Evolutionary conservation across 2,329 filamentous ascomycete species (phyloP).

Genomic region (Hypoxylon sp.): DNA sequence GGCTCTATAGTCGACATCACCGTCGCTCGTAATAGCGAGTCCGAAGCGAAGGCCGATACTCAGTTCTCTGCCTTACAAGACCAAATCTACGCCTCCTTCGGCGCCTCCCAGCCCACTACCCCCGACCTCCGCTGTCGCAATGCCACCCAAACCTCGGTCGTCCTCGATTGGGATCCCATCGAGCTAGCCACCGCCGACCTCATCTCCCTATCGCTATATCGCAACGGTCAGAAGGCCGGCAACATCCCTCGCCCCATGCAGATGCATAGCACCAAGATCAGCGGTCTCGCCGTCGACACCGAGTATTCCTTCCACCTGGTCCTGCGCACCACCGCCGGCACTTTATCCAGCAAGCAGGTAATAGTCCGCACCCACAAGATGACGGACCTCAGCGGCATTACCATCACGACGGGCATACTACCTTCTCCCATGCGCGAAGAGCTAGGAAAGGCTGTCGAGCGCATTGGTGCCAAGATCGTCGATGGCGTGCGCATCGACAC

Average conservation of each 20-base stretch:
- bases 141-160: slow-evolving; percentile 97
- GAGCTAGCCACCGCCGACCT: slow-evolving; percentile 91
- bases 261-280: slow-evolving; percentile 96
- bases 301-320: slow-evolving; percentile 96
- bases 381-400: slow-evolving; percentile 95
- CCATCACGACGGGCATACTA: slow-evolving; percentile 88
- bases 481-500: slow-evolving; percentile 95
- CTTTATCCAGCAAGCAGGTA: slow-evolving; percentile 82
- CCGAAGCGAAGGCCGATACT: slow-evolving; percentile 77
- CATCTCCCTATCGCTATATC: slow-evolving; percentile 87
- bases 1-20: slow-evolving; percentile 98
- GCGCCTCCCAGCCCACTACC: slow-evolving; percentile 75
- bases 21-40: slow-evolving; percentile 82
- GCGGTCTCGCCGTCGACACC: slow-evolving; percentile 92
- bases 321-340: slow-evolving; percentile 88
- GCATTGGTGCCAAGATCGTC: slow-evolving; percentile 91
- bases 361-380: slow-evolving; percentile 95
- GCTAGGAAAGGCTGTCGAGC: slow-evolving; percentile 77
- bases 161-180: slow-evolving; percentile 97
- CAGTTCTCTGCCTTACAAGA: slow-evolving; percentile 87
- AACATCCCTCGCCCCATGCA: slow-evolving; percentile 88
- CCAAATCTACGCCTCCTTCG: slow-evolving; percentile 86
- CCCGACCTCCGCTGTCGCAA: slow-evolving; percentile 91
- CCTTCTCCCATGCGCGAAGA: slow-evolving; percentile 75
- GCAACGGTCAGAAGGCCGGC: slow-evolving; percentile 96